A percentile compares a stretch with the other conserved stretches of the same genome.
Evolutionary conservation across 805 yeast species (phyloP).

Genomic region (Millerozyma acaciae): DNA sequence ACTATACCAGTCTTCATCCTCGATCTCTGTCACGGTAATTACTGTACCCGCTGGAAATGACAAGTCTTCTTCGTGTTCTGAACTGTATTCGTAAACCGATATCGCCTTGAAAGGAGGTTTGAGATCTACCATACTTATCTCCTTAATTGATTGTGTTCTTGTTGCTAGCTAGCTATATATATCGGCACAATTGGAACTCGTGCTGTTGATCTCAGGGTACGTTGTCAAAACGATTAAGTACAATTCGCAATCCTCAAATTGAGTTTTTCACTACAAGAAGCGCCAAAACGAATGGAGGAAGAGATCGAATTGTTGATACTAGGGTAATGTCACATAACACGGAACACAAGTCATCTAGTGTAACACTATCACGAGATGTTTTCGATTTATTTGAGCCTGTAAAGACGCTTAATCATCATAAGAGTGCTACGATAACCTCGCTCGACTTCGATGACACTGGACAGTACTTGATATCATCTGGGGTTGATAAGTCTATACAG

Average conservation of each 20-base stretch:
- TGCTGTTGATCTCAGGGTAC: no score
- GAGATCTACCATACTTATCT: slow-evolving; percentile 14
- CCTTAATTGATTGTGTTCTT: no score
- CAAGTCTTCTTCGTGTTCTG: slow-evolving; percentile 76
- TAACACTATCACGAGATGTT: slow-evolving; percentile 22
- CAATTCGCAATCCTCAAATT: no score
- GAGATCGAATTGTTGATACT: background rate
- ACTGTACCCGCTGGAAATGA: slow-evolving; percentile 62
- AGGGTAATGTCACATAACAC: slow-evolving; percentile 4
- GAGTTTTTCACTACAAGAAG: slow-evolving; percentile 1
- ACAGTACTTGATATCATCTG: slow-evolving; percentile 66
- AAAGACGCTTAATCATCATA: slow-evolving; percentile 50
- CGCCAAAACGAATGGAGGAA: background rate
- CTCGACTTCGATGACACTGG: slow-evolving; percentile 84
- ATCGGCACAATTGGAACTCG: no score
- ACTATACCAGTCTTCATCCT: slow-evolving; percentile 88
- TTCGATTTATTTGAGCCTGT: slow-evolving; percentile 30
- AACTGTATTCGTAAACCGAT: slow-evolving; percentile 62
- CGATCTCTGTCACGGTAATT: slow-evolving; percentile 72
- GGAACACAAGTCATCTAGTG: slow-evolving; percentile 7
- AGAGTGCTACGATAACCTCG: slow-evolving; percentile 58
- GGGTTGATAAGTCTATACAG: slow-evolving; percentile 79
- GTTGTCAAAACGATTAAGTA: no score
- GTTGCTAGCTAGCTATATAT: no score
- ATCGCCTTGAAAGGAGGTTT: slow-evolving; percentile 60